phyloP scores from a whole-genome alignment of 805 yeast genomes.

The Yamadazyma endophytica region DNA sequence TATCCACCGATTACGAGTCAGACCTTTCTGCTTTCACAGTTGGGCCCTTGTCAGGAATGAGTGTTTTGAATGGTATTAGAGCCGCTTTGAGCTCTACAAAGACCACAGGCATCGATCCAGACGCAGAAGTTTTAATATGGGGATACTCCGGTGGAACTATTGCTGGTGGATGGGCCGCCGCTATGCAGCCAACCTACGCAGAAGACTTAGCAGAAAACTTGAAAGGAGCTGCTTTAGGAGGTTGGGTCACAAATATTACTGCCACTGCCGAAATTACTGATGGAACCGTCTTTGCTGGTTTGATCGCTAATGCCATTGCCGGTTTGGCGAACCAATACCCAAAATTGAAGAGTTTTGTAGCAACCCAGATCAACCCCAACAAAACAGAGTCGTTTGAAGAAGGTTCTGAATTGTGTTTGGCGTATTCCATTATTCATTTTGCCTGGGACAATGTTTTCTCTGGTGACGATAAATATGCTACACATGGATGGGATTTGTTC shows the following conservation, averaged over 20 bases:
- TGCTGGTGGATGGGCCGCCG: conserved; percentile 33
- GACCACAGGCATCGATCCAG: conserved; percentile 13
- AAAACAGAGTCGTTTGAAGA: conserved; percentile 1
- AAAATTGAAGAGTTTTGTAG: conserved; percentile 5
- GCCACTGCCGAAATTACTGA: conserved; percentile 19
- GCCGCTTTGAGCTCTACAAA: conserved; percentile 18
- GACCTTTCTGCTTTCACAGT: conserved; percentile 25
- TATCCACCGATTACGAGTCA: conserved; percentile 34
- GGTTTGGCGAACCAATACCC: conserved; percentile 29
- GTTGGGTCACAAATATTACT: conserved; percentile 28
- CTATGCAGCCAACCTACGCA: conserved; percentile 28
- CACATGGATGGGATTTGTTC: conserved; percentile 12
- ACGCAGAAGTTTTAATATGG: conserved; percentile 19
- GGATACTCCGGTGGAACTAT: conserved; percentile 36
- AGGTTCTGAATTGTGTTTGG: conserved; percentile 7
- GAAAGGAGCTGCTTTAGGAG: conserved; percentile 31
- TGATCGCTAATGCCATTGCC: conserved; percentile 20
- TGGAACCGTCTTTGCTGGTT: conserved; percentile 22
- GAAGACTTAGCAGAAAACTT: conserved; percentile 20
- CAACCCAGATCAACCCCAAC: conserved; percentile 2
- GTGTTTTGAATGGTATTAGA: conserved; percentile 25
- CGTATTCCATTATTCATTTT: conserved; percentile 6
- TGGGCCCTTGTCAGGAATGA: conserved; percentile 24
- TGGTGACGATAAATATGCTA: conserved; percentile 5
- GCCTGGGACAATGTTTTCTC: conserved; percentile 5